Evolutionary conservation across 2,329 filamentous ascomycete genomes (phyloP), one percentile per base, ranked within the genome.

Genomic region (Trichophyton benhamiae): DNA sequence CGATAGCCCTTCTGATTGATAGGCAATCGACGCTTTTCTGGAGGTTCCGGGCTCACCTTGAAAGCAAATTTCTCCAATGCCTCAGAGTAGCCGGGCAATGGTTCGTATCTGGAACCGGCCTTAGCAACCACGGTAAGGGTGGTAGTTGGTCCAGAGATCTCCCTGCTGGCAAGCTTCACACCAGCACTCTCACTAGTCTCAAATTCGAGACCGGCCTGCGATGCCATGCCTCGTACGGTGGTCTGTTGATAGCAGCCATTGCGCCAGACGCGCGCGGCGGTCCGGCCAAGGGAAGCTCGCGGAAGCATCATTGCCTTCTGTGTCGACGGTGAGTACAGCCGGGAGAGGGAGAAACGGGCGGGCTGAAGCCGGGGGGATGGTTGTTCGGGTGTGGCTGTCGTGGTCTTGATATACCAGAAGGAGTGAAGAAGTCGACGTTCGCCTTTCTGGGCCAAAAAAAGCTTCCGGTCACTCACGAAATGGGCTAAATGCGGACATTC

Each of bases 11-110:
- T 36, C 46, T 15, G 22, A n/a, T 30, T 52, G 46, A 27, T 41
- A 25, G 25, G 11, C 33, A 41, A 44, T 25, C 20, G 22, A 6
- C n/a, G 2, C 13, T 13, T 8, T 25, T 20, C 13, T 52, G 73
- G 68, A 64, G 66, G 42, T 4, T 38, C 8, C 3, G 30, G 27
- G 71, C 77, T 69, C 75, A 91, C 94, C 89, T 95, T 95, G 85
- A 96, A 99, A 67, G 95, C 92, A 80, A 95, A 99, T 76, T 90
- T 88, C 80, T 94, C 88, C 67, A 99, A 83, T 63, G 88, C 92
- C 72, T 91, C 87, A 66, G 92, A 87, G 76, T 96, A 83, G 67
- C 94, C 94, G 65, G 94, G 94, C 68, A 88, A 82, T 66, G 89
- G 84, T 81, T 99, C 87, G 78, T 92, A 97, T 76, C 94, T 83